Evolutionary conservation across 1,139 yeast species (phyloP), one percentile per base, ranked within the genome.

Genomic region (Yamadazyma atlantica): DNA sequence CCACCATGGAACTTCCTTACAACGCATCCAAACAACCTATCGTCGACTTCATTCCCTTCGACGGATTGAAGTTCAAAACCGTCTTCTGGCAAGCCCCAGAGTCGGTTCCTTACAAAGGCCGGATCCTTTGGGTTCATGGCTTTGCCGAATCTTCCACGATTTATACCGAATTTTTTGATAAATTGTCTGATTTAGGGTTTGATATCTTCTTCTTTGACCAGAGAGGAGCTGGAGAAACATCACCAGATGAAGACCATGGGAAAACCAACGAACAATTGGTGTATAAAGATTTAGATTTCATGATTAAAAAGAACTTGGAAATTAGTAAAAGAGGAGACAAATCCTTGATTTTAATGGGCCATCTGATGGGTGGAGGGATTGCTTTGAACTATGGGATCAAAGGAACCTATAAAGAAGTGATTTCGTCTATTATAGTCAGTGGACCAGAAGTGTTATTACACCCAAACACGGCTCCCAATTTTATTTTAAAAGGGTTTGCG

Each of bases 321-420:
- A 34, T 38, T 4, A 33, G 27, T n/a, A 51, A 54, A 34, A 40
- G 45, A 13, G 31, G 46, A 2, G 38, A 55, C 7, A 69, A 68
- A 33, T 80, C 79, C 46, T 54, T 88, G 30, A 75, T 72, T 51
- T 56, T 92, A 46, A 69, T 78, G 62, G 96, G 97, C 2, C 95
- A 86, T 55, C 86, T 95, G n/a, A 89, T 92, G 97, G 98, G 98
- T 34, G 97, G 97, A 15, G 96, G 86, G 0, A 81, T 88, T 37
- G 67, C 70, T 0, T 67, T 89, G 44, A 86, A 82, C 60, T 90
- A 90, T 58, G 86, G 81, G 12, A 73, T 83, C 37, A 64, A 66
- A 33, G 97, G 97, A 3, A 75, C 68, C 45, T 58, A 76, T 57
- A 68, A 70, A 33, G 75, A 78, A 27, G 53, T 69, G 19, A 50